Evolutionary conservation across 768 basidiomycete species (phyloP).

Genomic region (Amyloporia xantha): DNA sequence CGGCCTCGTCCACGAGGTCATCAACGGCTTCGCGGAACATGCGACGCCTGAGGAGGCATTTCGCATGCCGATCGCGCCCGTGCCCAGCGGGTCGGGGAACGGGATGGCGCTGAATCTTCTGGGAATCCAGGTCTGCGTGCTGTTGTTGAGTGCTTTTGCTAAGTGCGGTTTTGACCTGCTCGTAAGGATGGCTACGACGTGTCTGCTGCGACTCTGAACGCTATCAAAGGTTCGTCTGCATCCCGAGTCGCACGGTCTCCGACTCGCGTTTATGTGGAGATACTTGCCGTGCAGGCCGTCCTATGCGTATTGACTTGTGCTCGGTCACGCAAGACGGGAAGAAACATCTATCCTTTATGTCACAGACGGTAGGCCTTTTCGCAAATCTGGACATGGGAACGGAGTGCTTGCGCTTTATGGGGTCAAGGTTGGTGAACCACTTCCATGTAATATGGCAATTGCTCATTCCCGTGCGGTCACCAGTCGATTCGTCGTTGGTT

Average conservation of each 20-base stretch:
- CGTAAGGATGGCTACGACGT: constrained; percentile 62
- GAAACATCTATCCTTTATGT: constrained; percentile 71
- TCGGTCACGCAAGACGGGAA: constrained; percentile 65
- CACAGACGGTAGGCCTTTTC: constrained; percentile 77
- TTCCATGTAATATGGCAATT: background rate
- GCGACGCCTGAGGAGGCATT: constrained; percentile 54
- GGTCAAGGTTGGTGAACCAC: constrained; percentile 30
- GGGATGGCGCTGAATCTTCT: constrained; percentile 68
- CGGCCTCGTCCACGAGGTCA: constrained; percentile 74
- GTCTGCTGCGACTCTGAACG: constrained; percentile 67
- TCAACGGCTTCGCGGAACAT: constrained; percentile 77
- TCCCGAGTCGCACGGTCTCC: background rate
- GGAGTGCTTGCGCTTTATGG: constrained; percentile 83
- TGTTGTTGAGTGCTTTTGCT: background rate
- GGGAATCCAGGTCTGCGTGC: constrained; percentile 47
- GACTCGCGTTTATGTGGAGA: background rate
- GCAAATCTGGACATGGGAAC: constrained; percentile 83
- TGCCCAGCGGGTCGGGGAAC: constrained; percentile 82
- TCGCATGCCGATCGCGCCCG: constrained; percentile 61
- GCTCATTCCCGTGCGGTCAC: background rate
- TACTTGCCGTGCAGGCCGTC: constrained; percentile 40
- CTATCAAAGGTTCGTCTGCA: constrained; percentile 59
- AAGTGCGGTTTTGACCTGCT: too few relatives aligned
- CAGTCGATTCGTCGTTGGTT: constrained; percentile 67
- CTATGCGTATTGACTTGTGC: constrained; percentile 73